Evolutionary conservation across 1,139 yeast genomes (phyloP).

Genomic region (Protomyces macrosporus): DNA sequence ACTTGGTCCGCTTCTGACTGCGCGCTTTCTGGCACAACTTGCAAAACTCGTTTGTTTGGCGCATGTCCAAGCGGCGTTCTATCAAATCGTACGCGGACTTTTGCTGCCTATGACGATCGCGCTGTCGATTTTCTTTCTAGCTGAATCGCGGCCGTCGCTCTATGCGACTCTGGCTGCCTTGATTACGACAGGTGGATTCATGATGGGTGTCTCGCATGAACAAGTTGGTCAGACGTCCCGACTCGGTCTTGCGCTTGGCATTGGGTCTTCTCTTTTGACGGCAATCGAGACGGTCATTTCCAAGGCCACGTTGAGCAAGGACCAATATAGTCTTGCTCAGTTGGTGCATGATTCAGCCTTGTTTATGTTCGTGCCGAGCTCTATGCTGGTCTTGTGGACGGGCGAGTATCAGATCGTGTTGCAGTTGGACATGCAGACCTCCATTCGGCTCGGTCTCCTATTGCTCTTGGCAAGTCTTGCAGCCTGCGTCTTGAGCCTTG

Average conservation of each 20-base stretch:
- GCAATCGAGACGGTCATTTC: conserved; percentile 16
- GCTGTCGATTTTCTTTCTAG: conserved; percentile 1
- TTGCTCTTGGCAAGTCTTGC: neutral
- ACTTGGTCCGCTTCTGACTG: neutral
- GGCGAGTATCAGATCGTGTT: neutral
- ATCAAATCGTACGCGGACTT: conserved; percentile 18
- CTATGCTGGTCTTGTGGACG: neutral
- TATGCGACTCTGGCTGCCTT: neutral
- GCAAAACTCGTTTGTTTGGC: conserved; percentile 11
- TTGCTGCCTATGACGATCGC: conserved; percentile 15
- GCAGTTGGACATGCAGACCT: neutral
- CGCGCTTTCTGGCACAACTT: neutral
- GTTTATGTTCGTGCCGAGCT: neutral
- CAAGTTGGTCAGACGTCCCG: neutral
- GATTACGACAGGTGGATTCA: conserved; percentile 9
- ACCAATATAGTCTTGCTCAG: neutral
- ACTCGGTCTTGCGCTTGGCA: conserved; percentile 12
- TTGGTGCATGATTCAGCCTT: neutral
- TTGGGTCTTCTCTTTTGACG: conserved; percentile 9
- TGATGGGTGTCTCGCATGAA: neutral
- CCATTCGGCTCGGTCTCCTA: neutral
- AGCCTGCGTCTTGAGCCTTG: conserved; percentile 8
- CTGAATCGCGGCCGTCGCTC: neutral
- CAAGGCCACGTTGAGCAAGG: neutral
- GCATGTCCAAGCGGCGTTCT: conserved; percentile 16